Base-by-base conservation (phyloP, 345 rosid species). In the Viola odorata region DNA sequence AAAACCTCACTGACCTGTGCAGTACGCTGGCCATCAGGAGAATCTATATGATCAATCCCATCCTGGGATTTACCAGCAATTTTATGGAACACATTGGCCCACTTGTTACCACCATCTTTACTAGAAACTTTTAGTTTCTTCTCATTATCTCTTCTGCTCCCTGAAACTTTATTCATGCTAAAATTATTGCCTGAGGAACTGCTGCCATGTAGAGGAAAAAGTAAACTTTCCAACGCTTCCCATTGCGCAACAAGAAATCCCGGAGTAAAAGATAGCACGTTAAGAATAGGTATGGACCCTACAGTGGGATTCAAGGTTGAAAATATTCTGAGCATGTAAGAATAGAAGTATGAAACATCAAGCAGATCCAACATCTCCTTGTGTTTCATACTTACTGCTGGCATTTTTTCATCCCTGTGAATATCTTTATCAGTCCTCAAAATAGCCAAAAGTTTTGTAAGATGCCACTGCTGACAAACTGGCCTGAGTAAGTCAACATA, bases 391-490 rank as follows among this genome's bases (percentile, higher is more conserved):
- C 65, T 66, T 53, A 72, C 68, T 52, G 37, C 12, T 41, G 76
- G 53, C 52, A 13, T 45, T 58, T 49, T 66, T 51, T 68, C 77
- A 61, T 65, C 77, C 64, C 57, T 70, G 41, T 67, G 45, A 66
- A 48, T 58, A 72, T 47, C 1, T 56, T 72, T 66, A 71, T 66
- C 77, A 38, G 57, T 69, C 75, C 77, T 82, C 64, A 81, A 66
- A 58, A 68, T 69, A n/a, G 78, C 82, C 80, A 92, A 50, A 52
- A 92, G 88, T 73, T 77, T 84, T 68, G 71, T 79, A 39, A 92
- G 94, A 85, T 92, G 97, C 85, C 96, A 87, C 68, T 82, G 98
- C 77, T 92, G 87, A 76, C 83, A 87, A 61, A 90, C 82, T 57
- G 98, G 91, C 66, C 75, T 77, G 64, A 83, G 69, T 57, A 82